Percentiles rank a stretch among this genome's conserved stretches.
phyloP scores from a whole-genome alignment of 2,329 filamentous ascomycete species.

The Claviceps sp. region DNA sequence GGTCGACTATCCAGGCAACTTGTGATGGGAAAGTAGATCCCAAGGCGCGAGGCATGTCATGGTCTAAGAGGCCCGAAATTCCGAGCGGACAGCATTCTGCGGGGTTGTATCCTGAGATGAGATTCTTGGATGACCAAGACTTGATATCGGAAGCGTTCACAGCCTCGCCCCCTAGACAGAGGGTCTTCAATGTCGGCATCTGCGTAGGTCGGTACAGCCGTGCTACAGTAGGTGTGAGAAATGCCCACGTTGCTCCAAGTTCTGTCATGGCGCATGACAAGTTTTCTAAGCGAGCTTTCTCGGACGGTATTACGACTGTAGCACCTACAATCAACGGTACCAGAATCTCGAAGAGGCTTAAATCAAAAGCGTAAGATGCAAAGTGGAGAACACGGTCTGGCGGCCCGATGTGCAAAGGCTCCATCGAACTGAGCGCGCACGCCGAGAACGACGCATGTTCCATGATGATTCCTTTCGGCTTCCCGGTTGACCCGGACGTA shows the following conservation, averaged over 20 bases:
- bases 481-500: slow-evolving; percentile 39
- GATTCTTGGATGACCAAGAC: slow-evolving; percentile 8
- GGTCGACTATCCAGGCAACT: neutral
- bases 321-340: slow-evolving; percentile 6
- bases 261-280: slow-evolving; percentile 6
- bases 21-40: neutral
- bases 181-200: slow-evolving; percentile 6
- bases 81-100: slow-evolving; percentile 8
- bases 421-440: slow-evolving; percentile 1
- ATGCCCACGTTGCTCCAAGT: slow-evolving; percentile 3
- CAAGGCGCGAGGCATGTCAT: neutral
- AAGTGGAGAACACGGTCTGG: slow-evolving; percentile 4
- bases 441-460: slow-evolving; percentile 4
- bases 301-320: slow-evolving; percentile 10
- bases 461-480: slow-evolving; percentile 25
- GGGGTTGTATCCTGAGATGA: slow-evolving; percentile 29
- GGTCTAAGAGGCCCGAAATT: slow-evolving; percentile 12
- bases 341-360: slow-evolving; percentile 7
- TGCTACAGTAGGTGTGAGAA: slow-evolving; percentile 6
- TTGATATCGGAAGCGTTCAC: slow-evolving; percentile 17
- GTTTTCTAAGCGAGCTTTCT: slow-evolving; percentile 6
- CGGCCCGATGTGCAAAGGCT: neutral
- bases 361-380: slow-evolving; percentile 10
- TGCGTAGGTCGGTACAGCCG: slow-evolving; percentile 1
- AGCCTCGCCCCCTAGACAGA: slow-evolving; percentile 13